Conservation (phyloP, 805 yeast species). For the Saccharomycopsis olivae region DNA sequence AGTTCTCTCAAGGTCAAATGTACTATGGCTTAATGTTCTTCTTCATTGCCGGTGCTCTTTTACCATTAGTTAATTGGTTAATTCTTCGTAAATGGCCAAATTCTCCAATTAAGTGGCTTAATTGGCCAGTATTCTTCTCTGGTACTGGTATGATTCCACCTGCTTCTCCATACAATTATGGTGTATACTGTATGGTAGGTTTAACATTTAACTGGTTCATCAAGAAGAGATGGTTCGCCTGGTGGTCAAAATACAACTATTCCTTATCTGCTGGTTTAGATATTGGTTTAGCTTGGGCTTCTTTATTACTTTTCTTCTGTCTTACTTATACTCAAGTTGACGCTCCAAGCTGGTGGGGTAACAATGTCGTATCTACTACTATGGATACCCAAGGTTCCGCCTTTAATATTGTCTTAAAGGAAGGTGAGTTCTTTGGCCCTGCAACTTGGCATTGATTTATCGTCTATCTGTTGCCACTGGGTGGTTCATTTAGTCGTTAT, state of each 20-base stretch:
- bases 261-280: constrained; percentile 50
- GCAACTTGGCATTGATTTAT: too few relatives aligned
- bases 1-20: constrained; percentile 49
- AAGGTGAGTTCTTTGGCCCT: too few relatives aligned
- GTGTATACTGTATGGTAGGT: constrained; percentile 27
- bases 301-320: constrained; percentile 42
- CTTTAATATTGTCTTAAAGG: too few relatives aligned
- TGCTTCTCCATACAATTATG: constrained; percentile 47
- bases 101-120: constrained; percentile 54
- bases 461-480: too few relatives aligned
- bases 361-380: too few relatives aligned
- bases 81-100: constrained; percentile 33
- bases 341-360: constrained; percentile 49
- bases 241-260: constrained; percentile 55
- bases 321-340: constrained; percentile 37
- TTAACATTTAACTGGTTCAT: constrained; percentile 34
- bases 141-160: constrained; percentile 70
- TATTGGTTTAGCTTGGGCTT: constrained; percentile 52
- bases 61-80: constrained; percentile 47
- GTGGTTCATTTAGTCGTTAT: too few relatives aligned
- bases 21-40: constrained; percentile 54
- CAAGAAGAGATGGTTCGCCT: constrained; percentile 35
- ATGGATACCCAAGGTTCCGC: too few relatives aligned
- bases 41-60: constrained; percentile 42
- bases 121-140: constrained; percentile 46